phyloP scores from a whole-genome alignment of 192 early-diverging fungal species.

The Entrophospora sp. region DNA sequence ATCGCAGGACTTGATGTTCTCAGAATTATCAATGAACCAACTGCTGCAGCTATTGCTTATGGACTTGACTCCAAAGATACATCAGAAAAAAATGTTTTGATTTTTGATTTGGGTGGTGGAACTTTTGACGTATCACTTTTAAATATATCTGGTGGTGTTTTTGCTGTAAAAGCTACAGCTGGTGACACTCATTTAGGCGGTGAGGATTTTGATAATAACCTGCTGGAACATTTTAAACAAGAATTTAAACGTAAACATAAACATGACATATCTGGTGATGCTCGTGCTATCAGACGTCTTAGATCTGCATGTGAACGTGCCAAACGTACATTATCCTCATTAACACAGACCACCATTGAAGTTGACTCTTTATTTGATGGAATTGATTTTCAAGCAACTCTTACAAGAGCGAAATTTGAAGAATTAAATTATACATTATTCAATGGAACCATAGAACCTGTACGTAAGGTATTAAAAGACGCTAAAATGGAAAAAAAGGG shows the following conservation, averaged over 20 bases:
- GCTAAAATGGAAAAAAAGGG: slow-evolving; percentile 63
- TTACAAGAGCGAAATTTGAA: too few relatives aligned
- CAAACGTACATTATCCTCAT: slow-evolving; percentile 87
- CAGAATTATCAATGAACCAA: slow-evolving; percentile 88
- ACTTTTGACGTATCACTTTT: too few relatives aligned
- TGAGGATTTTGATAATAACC: slow-evolving; percentile 72
- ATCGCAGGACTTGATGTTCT: too few relatives aligned
- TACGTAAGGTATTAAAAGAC: too few relatives aligned
- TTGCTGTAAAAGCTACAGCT: slow-evolving; percentile 69
- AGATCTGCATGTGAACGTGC: too few relatives aligned
- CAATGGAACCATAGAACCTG: slow-evolving; percentile 83
- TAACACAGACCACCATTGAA: too few relatives aligned
- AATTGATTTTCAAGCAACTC: slow-evolving; percentile 80
- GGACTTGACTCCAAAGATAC: slow-evolving; percentile 68
- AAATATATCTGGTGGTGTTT: slow-evolving; percentile 64
- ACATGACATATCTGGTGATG: slow-evolving; percentile 71
- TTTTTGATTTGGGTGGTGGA: slow-evolving; percentile 80
- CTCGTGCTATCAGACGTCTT: slow-evolving; percentile 83
- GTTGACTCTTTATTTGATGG: slow-evolving; percentile 81
- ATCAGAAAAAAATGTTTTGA: slow-evolving; percentile 61
- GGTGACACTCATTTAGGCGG: too few relatives aligned
- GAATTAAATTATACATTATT: slow-evolving; percentile 83
- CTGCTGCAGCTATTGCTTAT: slow-evolving; percentile 79
- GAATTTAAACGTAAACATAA: slow-evolving; percentile 80
- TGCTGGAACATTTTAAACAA: slow-evolving; percentile 87